phyloP scores from a whole-genome alignment of 805 yeast species.

The Citeromyces nyonsensis region DNA sequence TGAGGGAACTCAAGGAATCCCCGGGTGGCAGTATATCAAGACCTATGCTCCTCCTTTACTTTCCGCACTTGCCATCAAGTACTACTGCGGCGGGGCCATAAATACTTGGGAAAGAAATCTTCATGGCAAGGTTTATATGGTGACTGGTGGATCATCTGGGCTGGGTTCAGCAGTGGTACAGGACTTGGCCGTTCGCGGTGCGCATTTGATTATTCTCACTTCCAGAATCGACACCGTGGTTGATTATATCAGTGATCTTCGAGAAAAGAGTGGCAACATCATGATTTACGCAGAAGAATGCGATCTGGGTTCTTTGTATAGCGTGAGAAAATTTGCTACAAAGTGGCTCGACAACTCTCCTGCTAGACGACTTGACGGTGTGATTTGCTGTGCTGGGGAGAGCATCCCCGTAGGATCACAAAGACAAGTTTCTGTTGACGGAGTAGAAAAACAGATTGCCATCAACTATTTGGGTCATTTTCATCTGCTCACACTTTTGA shows the following conservation, averaged over 20 bases:
- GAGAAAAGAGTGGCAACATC: constrained; percentile 53
- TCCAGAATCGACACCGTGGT: constrained; percentile 22
- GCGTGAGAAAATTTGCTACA: constrained; percentile 83
- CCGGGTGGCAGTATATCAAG: constrained; percentile 53
- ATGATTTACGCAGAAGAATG: constrained; percentile 86
- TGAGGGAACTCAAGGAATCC: constrained; percentile 66
- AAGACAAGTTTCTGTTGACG: constrained; percentile 64
- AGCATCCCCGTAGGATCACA: constrained; percentile 51
- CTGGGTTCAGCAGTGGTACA: constrained; percentile 64
- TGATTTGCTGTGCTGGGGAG: constrained; percentile 80
- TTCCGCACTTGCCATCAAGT: constrained; percentile 35
- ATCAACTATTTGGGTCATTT: constrained; percentile 70
- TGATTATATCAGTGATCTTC: constrained; percentile 66
- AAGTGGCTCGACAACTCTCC: constrained; percentile 86
- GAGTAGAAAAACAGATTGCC: constrained; percentile 76
- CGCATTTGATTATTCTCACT: constrained; percentile 67
- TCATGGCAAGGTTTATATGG: constrained; percentile 74
- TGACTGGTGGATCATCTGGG: constrained; percentile 93
- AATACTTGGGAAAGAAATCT: constrained; percentile 90
- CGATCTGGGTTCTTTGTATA: constrained; percentile 58
- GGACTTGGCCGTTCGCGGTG: constrained; percentile 70
- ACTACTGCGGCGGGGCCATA: constrained; percentile 61
- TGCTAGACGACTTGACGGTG: constrained; percentile 82
- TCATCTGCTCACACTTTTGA: constrained; percentile 64
- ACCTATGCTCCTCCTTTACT: constrained; percentile 39